Conservation (phyloP, 139 green algal species). For the Closterium sp. region DNA sequence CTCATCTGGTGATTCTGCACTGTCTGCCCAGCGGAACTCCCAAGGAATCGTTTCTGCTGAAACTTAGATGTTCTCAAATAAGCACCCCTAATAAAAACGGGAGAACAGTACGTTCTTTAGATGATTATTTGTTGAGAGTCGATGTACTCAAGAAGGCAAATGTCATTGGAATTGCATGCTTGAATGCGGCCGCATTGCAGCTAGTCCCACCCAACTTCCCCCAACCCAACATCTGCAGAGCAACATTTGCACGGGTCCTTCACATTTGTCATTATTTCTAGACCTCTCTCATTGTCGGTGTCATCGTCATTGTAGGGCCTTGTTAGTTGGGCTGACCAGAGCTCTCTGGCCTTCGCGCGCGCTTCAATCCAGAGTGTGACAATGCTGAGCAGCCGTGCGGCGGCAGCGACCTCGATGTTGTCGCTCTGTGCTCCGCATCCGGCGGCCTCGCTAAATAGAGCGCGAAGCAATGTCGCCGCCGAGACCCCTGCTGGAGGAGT, state of each 20-base stretch:
- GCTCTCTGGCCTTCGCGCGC: background rate
- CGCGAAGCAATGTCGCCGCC: background rate
- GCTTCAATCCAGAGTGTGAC: background rate
- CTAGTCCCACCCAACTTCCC: too few relatives aligned
- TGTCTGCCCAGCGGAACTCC: background rate
- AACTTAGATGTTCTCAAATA: background rate
- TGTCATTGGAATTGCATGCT: too few relatives aligned
- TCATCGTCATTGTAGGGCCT: background rate
- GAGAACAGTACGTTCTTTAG: too few relatives aligned
- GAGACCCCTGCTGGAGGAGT: background rate
- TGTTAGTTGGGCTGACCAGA: background rate
- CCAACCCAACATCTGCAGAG: too few relatives aligned
- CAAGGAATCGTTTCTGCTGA: background rate
- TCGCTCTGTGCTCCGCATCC: background rate
- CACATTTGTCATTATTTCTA: background rate
- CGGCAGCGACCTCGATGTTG: background rate
- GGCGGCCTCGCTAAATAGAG: background rate
- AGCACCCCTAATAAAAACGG: background rate
- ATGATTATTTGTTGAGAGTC: too few relatives aligned
- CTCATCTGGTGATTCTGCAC: background rate
- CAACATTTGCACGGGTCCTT: background rate
- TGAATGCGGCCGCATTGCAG: too few relatives aligned
- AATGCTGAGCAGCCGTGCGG: background rate
- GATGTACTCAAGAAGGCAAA: too few relatives aligned
- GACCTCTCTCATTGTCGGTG: background rate